Evolutionary conservation across 306 rosid species (phyloP), one percentile per base, ranked within the genome.

Genomic region (Casuarina equisetifolia): DNA sequence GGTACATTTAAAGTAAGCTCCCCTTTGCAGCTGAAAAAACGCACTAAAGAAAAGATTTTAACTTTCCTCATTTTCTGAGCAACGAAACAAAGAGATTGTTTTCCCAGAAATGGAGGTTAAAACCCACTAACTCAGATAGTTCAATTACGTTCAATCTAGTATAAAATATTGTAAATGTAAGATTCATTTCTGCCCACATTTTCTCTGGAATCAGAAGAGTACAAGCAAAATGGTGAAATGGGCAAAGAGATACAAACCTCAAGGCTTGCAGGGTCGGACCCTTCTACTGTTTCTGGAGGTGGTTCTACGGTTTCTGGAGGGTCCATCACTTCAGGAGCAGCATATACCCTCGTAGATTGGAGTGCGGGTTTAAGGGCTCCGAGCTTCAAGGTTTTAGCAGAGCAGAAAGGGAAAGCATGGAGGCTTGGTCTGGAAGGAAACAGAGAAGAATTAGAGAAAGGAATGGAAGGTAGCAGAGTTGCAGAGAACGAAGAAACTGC

Each of bases 401-500:
- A 58, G 43, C 72, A 78, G 63, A 78, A 58, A 74, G 69, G 49
- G 66, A 84, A 77, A 76, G 86, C 79, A 64, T 79, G 20, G 45
- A 82, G 45, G 70, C 76, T 85, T 3, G 84, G 73, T 38, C 82
- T 91, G 4, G 85, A 85, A 69, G 78, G 81, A 39, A 80, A 79
- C 0, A 90, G 67, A 7, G 90, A 77, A 72, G 94, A 79, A 74
- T 38, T 69, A 19, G 91, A 81, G 58, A 88, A 81, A 1, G 88
- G 80, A 74, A 88, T 84, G 35, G 90, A 83, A 55, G 87, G 89
- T 68, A 89, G 16, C n/a, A 81, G 74, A 53, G 87, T 69, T 5
- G 93, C 83, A 25, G 94, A 89, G 62, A 89, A 77, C 17, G 94
- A 93, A 84, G 93, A 91, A 74, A 89, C 81, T 42, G 93, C 94